Base-by-base conservation (phyloP, 2,329 filamentous ascomycete species). In the Fusarium guadeloupense region DNA sequence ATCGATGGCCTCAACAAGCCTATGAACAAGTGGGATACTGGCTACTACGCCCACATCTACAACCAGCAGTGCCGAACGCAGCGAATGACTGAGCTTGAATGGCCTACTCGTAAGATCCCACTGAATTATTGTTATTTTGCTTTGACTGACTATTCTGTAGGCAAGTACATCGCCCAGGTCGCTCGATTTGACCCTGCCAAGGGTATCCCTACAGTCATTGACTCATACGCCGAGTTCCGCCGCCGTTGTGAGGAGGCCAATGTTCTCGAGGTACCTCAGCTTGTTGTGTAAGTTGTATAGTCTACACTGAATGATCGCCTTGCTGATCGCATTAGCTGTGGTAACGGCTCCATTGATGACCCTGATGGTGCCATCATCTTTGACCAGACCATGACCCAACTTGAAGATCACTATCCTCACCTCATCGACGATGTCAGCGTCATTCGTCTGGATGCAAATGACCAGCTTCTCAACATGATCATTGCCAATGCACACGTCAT, bases 161-260 rank as follows among this genome's bases (percentile, higher is more conserved):
- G 88, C 64, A 84, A 88, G 70, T 95, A 93, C 74, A 91, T 95
- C 66, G 83, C 89, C 6, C 91, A 95, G 72, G 85, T 94, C 21
- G 90, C 91, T 2, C 88, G 91, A 17, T 95, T 95, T 71, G 91
- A 95, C 65, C 91, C 91, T 0, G 87, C 90, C 40, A 95, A 94
- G 76, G 91, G 91, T 9, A 92, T 94, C 35, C 86, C 89, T 0
- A 89, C 91, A 45, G 89, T 93, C 8, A 83, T 95, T 52, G 86
- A 90, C 59, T 84, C 89, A 1, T 95, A 93, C 62, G 89, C 87
- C 34, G 86, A 89, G 68, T 89, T 94, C 71, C 85, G 88, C 38
- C 81, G 84, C 49, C 79, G 81, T 7, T 83, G 88, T 44, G 81
- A 88, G 48, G 79, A 83, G 52, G 75, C 81, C 12, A 77, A 78